Evolutionary conservation across 352 stramenopile genomes (phyloP).

Genomic region (Plasmopara muralis): DNA sequence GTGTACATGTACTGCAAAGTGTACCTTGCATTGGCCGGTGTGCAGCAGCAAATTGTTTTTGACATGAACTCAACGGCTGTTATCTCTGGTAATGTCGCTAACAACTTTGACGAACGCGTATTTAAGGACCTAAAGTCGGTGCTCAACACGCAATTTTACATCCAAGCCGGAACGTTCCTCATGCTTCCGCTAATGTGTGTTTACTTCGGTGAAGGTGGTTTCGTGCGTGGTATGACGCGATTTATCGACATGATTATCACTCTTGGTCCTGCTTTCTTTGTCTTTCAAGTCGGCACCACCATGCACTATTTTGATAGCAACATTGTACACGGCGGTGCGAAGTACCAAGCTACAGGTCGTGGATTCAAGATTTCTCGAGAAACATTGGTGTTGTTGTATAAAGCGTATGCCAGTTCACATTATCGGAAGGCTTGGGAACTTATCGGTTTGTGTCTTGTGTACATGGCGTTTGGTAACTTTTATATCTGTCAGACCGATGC

Average conservation of each 20-base stretch:
- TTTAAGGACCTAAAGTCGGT: conserved; percentile 58
- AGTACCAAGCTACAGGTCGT: conserved; percentile 74
- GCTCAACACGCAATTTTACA: conserved; percentile 79
- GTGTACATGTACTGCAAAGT: conserved; percentile 84
- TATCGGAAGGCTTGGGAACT: conserved; percentile 75
- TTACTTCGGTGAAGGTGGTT: conserved; percentile 68
- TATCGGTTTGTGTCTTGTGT: conserved; percentile 63
- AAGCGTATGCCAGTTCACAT: conserved; percentile 62
- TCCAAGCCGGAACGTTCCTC: conserved; percentile 66
- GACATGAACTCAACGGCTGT: conserved; percentile 58
- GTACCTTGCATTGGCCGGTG: conserved; percentile 58
- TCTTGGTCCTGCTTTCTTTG: conserved; percentile 61
- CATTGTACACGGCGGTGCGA: conserved; percentile 60
- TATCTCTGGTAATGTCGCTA: conserved; percentile 44
- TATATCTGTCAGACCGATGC: conserved; percentile 52
- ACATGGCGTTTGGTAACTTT: conserved; percentile 61
- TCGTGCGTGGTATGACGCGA: conserved; percentile 50
- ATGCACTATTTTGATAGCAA: conserved; percentile 85
- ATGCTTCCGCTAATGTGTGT: conserved; percentile 69
- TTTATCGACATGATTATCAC: conserved; percentile 78
- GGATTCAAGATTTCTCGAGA: conserved; percentile 81
- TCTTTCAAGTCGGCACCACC: conserved; percentile 77
- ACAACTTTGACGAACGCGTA: conserved; percentile 54
- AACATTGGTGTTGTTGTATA: conserved; percentile 71
- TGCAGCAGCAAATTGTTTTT: conserved; percentile 60